Conservation (phyloP, 2,329 filamentous ascomycete genomes). For the Pseudocercospora eumusae region DNA sequence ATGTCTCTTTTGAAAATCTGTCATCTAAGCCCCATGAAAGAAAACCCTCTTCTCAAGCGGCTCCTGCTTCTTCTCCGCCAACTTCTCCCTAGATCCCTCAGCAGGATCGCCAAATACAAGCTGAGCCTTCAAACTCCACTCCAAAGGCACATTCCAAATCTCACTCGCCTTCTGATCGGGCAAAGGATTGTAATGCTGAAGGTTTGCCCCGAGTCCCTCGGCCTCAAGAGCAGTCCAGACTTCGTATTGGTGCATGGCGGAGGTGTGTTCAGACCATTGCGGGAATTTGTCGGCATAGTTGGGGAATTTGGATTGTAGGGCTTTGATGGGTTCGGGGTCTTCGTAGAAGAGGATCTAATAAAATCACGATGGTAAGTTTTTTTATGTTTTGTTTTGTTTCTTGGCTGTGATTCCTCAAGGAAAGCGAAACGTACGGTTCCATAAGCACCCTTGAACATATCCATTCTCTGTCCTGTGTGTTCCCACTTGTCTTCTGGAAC, state of each 20-base stretch:
- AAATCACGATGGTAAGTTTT: too few species aligned
- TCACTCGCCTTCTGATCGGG: constrained; percentile 70
- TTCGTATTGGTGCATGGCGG: constrained; percentile 78
- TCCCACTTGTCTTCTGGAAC: constrained; percentile 67
- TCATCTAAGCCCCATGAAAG: constrained; percentile 32
- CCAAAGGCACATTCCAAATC: constrained; percentile 68
- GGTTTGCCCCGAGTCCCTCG: constrained; percentile 81
- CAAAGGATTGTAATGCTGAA: constrained; percentile 92
- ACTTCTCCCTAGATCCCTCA: constrained; percentile 48
- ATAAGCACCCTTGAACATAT: constrained; percentile 68
- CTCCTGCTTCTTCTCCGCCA: constrained; percentile 35
- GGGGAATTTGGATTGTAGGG: constrained; percentile 68
- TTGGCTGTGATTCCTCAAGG: too few species aligned
- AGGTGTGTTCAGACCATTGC: constrained; percentile 71
- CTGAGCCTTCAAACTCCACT: constrained; percentile 79
- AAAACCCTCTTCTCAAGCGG: constrained; percentile 36
- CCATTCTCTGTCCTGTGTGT: constrained; percentile 52
- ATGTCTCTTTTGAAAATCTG: neutral
- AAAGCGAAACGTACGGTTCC: constrained; percentile 63
- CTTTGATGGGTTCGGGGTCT: constrained; percentile 67
- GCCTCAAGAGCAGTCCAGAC: constrained; percentile 80
- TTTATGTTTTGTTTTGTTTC: too few species aligned
- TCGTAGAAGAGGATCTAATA: constrained; percentile 88
- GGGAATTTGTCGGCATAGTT: constrained; percentile 79
- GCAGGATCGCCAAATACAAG: constrained; percentile 66